Percentiles rank a stretch among this genome's conserved stretches.
Conservation (phyloP, 1,284 basidiomycete species). For the Boletus albobrunnescens region DNA sequence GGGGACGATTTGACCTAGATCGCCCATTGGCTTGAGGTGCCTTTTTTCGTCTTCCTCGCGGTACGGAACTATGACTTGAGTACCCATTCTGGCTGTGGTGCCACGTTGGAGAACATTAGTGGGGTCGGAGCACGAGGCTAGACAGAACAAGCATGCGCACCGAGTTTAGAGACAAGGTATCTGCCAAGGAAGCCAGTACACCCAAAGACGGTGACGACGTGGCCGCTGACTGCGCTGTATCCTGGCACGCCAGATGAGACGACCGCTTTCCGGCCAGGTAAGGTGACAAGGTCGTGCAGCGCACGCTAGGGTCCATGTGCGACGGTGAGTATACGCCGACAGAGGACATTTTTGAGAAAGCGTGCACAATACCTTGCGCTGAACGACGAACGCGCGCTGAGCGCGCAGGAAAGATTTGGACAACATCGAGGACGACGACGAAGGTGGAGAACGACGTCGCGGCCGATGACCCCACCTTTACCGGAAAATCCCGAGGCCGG, state of each 20-base stretch:
- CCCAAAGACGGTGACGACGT: conserved; percentile 95
- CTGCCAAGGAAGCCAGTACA: conserved; percentile 94
- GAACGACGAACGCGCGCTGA: conserved; percentile 43
- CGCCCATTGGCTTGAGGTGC: conserved; percentile 89
- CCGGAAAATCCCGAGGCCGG: conserved; percentile 30
- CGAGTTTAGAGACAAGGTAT: conserved; percentile 90
- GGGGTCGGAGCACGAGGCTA: no score
- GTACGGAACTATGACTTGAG: conserved; percentile 94
- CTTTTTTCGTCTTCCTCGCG: conserved; percentile 94
- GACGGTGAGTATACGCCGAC: background rate
- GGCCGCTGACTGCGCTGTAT: conserved; percentile 83
- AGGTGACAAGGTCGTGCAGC: conserved; percentile 64
- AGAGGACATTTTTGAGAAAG: no score
- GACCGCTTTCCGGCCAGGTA: conserved; percentile 61
- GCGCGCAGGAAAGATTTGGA: conserved; percentile 46
- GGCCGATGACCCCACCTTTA: background rate
- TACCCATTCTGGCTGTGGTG: conserved; percentile 79
- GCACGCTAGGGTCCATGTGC: conserved; percentile 46
- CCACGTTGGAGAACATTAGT: conserved; percentile 12
- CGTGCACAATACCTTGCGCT: conserved; percentile 40
- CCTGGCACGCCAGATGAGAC: conserved; percentile 77
- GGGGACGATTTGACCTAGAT: conserved; percentile 94
- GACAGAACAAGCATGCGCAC: conserved; percentile 55
- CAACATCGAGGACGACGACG: conserved; percentile 42
- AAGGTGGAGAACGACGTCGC: conserved; percentile 15